Conservation (phyloP, 164 flowering plant genomes). For the Dillenia suffruticosa region DNA sequence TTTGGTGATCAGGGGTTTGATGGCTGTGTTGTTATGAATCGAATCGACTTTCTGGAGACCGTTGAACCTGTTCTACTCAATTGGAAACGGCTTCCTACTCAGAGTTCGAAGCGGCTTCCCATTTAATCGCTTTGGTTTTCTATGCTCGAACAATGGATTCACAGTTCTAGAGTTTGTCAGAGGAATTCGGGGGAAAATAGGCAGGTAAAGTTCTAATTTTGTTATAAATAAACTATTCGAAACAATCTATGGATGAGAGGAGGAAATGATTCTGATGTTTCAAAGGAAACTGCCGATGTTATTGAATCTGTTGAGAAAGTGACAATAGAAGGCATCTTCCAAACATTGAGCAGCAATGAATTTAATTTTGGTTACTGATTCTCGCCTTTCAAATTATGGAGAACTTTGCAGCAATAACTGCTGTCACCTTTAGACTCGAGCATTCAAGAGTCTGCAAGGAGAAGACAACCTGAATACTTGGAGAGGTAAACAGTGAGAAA, state of each 20-base stretch:
- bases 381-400: conserved; percentile 40
- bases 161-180: conserved; percentile 52
- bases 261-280: no score
- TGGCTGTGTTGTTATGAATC: conserved; percentile 45
- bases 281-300: conserved; percentile 32
- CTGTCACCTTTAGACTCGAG: conserved; percentile 39
- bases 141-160: conserved; percentile 36
- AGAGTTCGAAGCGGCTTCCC: conserved; percentile 49
- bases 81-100: no score
- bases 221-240: no score
- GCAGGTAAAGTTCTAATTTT: conserved; percentile 20
- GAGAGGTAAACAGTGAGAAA: conserved; percentile 23
- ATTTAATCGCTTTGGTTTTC: conserved; percentile 32
- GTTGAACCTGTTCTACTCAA: conserved; percentile 29
- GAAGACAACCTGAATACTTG: conserved; percentile 22
- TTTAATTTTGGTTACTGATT: conserved; percentile 39
- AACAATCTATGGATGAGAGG: no score
- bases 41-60: conserved; percentile 36
- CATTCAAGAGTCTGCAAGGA: conserved; percentile 24
- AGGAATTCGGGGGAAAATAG: conserved; percentile 54
- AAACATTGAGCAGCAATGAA: conserved; percentile 21
- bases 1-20: conserved; percentile 50
- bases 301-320: conserved; percentile 39
- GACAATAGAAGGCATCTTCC: conserved; percentile 24
- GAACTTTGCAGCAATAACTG: conserved; percentile 39